Conservation (phyloP, 164 flowering plant species). For the Stephania yunnanensis region DNA sequence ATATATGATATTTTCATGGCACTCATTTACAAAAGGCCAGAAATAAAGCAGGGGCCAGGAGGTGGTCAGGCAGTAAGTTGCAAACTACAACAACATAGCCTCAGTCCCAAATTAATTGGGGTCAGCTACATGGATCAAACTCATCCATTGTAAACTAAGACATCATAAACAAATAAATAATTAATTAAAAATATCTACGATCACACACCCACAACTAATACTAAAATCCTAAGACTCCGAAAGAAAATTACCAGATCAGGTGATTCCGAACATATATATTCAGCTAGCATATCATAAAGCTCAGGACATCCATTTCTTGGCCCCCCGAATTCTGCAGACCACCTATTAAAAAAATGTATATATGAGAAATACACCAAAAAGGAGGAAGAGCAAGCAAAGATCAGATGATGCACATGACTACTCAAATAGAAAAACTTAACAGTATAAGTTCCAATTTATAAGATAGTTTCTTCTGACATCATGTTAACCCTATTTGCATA, state of each 20-base stretch:
- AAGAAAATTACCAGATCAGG: slow-evolving; percentile 73
- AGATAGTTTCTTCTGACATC: no score
- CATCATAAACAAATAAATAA: background rate
- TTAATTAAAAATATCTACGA: background rate
- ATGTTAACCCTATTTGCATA: no score
- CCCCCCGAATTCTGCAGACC: slow-evolving; percentile 87
- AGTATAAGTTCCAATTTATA: background rate
- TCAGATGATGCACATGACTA: background rate
- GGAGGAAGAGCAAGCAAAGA: background rate
- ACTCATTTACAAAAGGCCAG: background rate
- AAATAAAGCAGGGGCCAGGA: background rate
- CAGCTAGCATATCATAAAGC: slow-evolving; percentile 84
- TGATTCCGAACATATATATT: slow-evolving; percentile 75
- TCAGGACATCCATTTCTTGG: slow-evolving; percentile 70
- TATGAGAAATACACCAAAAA: background rate
- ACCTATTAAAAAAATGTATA: slow-evolving; percentile 40
- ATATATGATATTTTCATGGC: background rate
- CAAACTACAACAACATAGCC: background rate
- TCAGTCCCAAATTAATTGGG: no score
- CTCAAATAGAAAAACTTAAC: background rate
- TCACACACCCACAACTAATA: background rate
- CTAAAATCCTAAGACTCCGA: background rate
- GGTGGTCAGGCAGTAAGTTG: background rate
- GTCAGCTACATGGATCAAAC: no score
- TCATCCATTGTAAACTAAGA: background rate